phyloP scores from a whole-genome alignment of 1,139 yeast genomes.

The Yamadazyma trypodendri region DNA sequence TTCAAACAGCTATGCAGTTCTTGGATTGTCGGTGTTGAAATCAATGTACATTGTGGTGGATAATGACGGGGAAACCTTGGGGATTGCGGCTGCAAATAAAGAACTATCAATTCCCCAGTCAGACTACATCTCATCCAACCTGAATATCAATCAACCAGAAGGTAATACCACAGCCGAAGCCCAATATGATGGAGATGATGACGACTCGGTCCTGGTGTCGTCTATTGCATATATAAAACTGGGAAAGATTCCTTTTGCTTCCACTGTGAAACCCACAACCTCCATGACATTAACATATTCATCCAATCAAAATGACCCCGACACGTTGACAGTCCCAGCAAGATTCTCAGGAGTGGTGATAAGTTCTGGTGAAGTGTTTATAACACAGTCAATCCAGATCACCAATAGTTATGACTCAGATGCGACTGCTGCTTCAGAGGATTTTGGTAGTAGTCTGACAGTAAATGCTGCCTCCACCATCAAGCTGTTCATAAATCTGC shows the following conservation, averaged over 20 bases:
- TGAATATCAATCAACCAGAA: background rate
- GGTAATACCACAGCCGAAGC: background rate
- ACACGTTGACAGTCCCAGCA: conserved; percentile 30
- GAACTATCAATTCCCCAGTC: conserved; percentile 10
- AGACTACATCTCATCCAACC: conserved; percentile 10
- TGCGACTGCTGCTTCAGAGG: conserved; percentile 17
- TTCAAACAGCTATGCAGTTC: conserved; percentile 50
- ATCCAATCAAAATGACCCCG: conserved; percentile 14
- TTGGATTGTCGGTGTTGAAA: conserved; percentile 64
- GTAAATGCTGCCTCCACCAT: background rate
- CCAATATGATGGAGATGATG: background rate
- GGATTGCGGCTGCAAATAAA: conserved; percentile 35
- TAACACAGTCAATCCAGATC: conserved; percentile 13
- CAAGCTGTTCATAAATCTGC: background rate
- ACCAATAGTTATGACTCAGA: background rate
- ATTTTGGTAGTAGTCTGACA: background rate
- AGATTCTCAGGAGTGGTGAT: conserved; percentile 34
- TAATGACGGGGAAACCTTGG: conserved; percentile 56
- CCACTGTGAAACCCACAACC: conserved; percentile 17
- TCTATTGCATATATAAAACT: conserved; percentile 30
- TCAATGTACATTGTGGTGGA: conserved; percentile 66
- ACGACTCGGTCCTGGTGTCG: conserved; percentile 1
- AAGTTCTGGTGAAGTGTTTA: conserved; percentile 31
- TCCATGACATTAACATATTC: conserved; percentile 21
- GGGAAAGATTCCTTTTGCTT: conserved; percentile 41